Evolutionary conservation across 2,329 filamentous ascomycete species (phyloP).

Genomic region (Hortaea sp.): DNA sequence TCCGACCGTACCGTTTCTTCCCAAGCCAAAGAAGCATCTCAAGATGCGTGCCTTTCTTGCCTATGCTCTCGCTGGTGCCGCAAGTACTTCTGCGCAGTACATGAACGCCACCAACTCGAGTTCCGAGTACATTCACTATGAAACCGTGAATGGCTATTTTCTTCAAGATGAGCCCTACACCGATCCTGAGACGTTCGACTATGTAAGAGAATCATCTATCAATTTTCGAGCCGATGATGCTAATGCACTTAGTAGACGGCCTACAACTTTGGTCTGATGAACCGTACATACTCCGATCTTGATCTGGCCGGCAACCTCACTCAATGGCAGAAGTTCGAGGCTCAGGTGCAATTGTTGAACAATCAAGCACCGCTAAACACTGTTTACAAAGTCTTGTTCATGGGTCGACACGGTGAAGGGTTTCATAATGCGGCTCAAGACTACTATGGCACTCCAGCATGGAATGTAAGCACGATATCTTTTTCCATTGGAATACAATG

Average conservation of each 20-base stretch:
- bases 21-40: too few relatives aligned
- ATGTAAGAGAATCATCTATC: conserved; percentile 34
- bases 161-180: conserved; percentile 52
- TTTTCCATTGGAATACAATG: conserved; percentile 29
- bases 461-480: conserved; percentile 49
- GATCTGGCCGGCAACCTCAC: conserved; percentile 37
- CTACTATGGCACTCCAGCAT: conserved; percentile 57
- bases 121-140: conserved; percentile 44
- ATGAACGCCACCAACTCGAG: conserved; percentile 5
- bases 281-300: conserved; percentile 48
- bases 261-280: conserved; percentile 56
- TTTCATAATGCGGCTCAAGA: conserved; percentile 53
- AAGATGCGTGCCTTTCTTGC: too few relatives aligned
- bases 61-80: neutral
- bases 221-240: neutral
- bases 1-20: too few relatives aligned
- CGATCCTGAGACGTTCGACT: conserved; percentile 50
- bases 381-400: conserved; percentile 60
- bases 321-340: conserved; percentile 56
- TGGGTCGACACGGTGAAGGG: conserved; percentile 62
- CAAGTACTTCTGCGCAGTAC: neutral
- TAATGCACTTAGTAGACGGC: conserved; percentile 35
- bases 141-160: conserved; percentile 52
- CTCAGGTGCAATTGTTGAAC: conserved; percentile 51
- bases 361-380: conserved; percentile 35